Evolutionary conservation across 495 filamentous ascomycete genomes (phyloP).

Genomic region (Aspergillus funiculosus): DNA sequence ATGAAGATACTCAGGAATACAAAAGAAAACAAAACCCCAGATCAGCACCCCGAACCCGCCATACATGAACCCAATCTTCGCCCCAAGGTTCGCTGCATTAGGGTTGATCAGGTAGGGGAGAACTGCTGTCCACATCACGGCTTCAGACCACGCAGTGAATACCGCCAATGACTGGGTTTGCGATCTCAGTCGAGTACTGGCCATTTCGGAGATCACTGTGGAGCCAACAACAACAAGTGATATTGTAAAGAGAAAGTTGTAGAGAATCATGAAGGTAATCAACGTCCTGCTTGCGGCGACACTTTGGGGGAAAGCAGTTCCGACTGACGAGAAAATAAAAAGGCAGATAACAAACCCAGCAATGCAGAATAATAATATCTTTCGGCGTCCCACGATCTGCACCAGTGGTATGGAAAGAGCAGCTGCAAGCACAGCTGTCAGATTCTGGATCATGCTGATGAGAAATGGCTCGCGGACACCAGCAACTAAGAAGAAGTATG

Average conservation of each 20-base stretch:
- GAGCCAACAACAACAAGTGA: neutral
- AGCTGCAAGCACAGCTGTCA: neutral
- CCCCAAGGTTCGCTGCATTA: neutral
- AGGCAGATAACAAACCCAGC: no score
- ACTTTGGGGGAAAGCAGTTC: no score
- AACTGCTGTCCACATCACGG: neutral
- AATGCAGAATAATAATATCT: no score
- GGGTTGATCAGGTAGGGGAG: neutral
- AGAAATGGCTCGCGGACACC: neutral
- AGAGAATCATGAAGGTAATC: neutral
- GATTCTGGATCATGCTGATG: neutral
- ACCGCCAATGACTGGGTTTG: neutral
- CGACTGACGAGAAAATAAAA: no score
- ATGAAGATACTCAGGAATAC: slow-evolving; percentile 32
- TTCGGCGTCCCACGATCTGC: no score
- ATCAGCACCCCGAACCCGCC: neutral
- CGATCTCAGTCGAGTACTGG: neutral
- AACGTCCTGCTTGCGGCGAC: no score
- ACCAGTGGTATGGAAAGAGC: neutral
- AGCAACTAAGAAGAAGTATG: neutral
- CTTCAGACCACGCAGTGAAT: neutral
- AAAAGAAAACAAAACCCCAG: neutral
- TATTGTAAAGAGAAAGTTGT: neutral
- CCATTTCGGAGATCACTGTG: neutral
- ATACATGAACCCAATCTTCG: neutral